Conservation (phyloP, 2,329 filamentous ascomycete species). For the Xylaria arbuscula region DNA sequence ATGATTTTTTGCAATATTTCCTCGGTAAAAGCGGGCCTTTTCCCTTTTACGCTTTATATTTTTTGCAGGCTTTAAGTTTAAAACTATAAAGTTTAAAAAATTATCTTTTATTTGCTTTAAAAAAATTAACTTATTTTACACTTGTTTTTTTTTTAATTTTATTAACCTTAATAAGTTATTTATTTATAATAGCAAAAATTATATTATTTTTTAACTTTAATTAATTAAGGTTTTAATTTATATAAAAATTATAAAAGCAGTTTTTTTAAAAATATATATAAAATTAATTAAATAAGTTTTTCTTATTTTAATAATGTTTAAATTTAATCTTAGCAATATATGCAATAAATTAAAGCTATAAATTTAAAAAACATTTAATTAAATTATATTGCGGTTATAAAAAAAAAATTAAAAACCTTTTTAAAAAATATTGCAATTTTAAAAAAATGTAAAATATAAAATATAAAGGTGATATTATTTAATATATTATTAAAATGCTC, state of each 20-base stretch:
- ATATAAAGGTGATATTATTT: constrained; percentile 2
- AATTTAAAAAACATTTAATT: neutral
- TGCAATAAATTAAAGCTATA: neutral
- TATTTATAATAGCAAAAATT: neutral
- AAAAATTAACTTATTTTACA: neutral
- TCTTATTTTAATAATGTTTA: constrained; percentile 11
- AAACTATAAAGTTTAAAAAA: neutral
- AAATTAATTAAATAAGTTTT: constrained; percentile 15
- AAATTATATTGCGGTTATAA: neutral
- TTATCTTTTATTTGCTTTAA: neutral
- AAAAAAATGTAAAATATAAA: constrained; percentile 10
- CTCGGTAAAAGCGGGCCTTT: too few species aligned
- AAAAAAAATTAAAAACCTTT: neutral
- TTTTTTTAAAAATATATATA: neutral
- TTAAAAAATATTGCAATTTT: too few species aligned
- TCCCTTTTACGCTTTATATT: too few species aligned
- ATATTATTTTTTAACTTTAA: constrained; percentile 7
- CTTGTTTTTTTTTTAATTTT: neutral
- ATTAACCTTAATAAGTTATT: neutral
- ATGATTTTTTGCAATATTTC: neutral
- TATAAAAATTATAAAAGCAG: constrained; percentile 2
- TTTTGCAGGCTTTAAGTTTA: too few species aligned
- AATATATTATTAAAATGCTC: constrained; percentile 3
- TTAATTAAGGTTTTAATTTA: constrained; percentile 2
- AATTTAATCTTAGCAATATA: constrained; percentile 13